Evolutionary conservation across 202 grass and related monocot genomes (phyloP).

Genomic region (Bolboschoenoplectus hybrid): DNA sequence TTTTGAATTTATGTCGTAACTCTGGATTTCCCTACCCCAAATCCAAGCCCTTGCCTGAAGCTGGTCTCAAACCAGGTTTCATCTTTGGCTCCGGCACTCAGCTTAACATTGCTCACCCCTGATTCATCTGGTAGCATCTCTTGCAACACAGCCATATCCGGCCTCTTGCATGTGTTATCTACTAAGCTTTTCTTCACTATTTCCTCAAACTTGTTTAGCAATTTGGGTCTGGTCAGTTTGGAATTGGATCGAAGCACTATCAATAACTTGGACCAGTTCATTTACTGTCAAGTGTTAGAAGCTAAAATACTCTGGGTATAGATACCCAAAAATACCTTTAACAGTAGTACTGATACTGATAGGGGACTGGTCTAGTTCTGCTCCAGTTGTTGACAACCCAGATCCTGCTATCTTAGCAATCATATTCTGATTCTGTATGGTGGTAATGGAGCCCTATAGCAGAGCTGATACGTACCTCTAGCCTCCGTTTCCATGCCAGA

Average conservation of each 20-base stretch:
- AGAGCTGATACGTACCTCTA: conserved; percentile 69
- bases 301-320: conserved; percentile 75
- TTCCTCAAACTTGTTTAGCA: conserved; percentile 55
- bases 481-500: conserved; percentile 69
- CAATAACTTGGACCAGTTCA: conserved; percentile 47
- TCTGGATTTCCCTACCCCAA: too few species aligned
- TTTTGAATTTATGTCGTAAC: too few species aligned
- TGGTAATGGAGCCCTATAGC: conserved; percentile 82
- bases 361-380: conserved; percentile 69
- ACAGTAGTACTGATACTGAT: conserved; percentile 86
- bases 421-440: conserved; percentile 60
- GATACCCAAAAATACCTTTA: conserved; percentile 86
- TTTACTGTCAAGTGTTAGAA: conserved; percentile 80
- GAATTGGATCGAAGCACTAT: conserved; percentile 48
- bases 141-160: conserved; percentile 63
- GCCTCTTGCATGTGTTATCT: conserved; percentile 57
- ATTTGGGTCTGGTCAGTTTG: conserved; percentile 1
- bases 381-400: conserved; percentile 74
- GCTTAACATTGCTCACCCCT: conserved; percentile 29
- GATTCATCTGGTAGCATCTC: conserved; percentile 29
- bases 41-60: background rate
- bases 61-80: background rate
- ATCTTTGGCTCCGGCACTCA: conserved; percentile 29
- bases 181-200: conserved; percentile 79
- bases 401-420: conserved; percentile 89